Conservation (phyloP, 441 rosid genomes). For the Pelargonium australe region DNA sequence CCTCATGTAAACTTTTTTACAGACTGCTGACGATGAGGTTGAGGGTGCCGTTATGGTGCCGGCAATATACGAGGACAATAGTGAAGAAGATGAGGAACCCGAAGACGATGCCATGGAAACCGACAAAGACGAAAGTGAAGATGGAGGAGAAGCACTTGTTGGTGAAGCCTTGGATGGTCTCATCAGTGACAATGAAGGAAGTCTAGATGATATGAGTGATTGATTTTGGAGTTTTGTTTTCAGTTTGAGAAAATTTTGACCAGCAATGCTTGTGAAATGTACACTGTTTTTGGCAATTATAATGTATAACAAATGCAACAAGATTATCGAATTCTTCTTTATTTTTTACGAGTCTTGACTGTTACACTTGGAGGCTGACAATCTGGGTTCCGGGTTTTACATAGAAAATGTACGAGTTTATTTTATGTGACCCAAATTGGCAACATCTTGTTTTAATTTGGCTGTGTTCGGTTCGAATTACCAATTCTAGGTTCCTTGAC, state of each 20-base stretch:
- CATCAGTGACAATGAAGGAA: constrained; percentile 41
- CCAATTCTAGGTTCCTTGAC: too few relatives aligned
- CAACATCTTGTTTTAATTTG: too few relatives aligned
- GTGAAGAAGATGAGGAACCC: constrained; percentile 43
- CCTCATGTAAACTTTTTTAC: constrained; percentile 5
- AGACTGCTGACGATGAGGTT: constrained; percentile 53
- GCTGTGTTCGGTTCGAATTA: too few relatives aligned
- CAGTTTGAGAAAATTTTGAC: neutral
- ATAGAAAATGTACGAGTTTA: too few relatives aligned
- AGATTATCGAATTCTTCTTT: too few relatives aligned
- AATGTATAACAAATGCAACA: too few relatives aligned
- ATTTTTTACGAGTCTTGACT: too few relatives aligned
- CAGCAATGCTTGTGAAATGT: neutral
- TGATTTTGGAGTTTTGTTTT: constrained; percentile 19
- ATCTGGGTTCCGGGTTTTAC: too few relatives aligned
- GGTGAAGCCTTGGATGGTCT: constrained; percentile 31
- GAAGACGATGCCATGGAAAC: constrained; percentile 59
- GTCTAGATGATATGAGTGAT: constrained; percentile 46
- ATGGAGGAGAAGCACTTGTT: constrained; percentile 26
- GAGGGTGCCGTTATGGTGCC: constrained; percentile 43
- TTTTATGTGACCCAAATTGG: too few relatives aligned
- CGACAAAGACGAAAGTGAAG: constrained; percentile 29
- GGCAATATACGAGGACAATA: constrained; percentile 59
- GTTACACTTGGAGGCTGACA: too few relatives aligned
- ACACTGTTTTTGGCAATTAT: neutral